Percentiles rank a stretch among this genome's conserved stretches.
Evolutionary conservation across 164 flowering plant genomes (phyloP).

Genomic region (Chimonanthus praecox): DNA sequence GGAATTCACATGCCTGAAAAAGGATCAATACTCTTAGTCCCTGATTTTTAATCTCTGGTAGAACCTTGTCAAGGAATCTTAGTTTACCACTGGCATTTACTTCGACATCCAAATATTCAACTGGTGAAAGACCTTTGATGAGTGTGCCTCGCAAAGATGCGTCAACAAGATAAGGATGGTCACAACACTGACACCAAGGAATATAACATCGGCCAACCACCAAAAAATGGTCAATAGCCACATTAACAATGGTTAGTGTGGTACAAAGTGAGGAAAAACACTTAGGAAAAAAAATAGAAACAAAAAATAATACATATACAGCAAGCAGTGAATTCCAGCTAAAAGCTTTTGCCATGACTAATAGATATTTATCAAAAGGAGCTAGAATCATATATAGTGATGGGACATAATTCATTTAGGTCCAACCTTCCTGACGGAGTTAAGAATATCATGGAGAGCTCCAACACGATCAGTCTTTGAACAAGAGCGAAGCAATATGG

Average conservation of each 20-base stretch:
- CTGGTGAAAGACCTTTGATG: slow-evolving; percentile 29
- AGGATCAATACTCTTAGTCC: slow-evolving; percentile 57
- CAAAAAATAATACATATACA: not conserved
- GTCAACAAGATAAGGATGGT: slow-evolving; percentile 80
- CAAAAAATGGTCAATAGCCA: not conserved
- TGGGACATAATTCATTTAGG: not conserved
- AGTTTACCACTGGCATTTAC: slow-evolving; percentile 88
- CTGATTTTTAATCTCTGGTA: slow-evolving; percentile 41
- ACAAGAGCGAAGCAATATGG: slow-evolving; percentile 44
- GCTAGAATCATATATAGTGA: not conserved
- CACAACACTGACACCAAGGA: slow-evolving; percentile 59
- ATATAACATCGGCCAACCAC: not conserved
- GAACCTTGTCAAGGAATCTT: slow-evolving; percentile 65
- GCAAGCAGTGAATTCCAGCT: not conserved
- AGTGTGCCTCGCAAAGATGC: slow-evolving; percentile 34
- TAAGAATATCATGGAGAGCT: slow-evolving; percentile 52
- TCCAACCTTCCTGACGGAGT: slow-evolving; percentile 61
- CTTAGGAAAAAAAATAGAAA: not conserved
- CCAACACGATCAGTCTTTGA: slow-evolving; percentile 58
- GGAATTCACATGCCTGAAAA: slow-evolving; percentile 53
- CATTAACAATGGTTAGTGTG: not conserved
- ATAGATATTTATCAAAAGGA: not conserved
- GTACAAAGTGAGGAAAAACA: not conserved
- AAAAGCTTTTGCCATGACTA: no score
- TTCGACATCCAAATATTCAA: slow-evolving; percentile 56